Percentiles rank a stretch among this genome's conserved stretches.
Conservation (phyloP, 306 rosid species). For the Ammopiptanthus mongolicus region DNA sequence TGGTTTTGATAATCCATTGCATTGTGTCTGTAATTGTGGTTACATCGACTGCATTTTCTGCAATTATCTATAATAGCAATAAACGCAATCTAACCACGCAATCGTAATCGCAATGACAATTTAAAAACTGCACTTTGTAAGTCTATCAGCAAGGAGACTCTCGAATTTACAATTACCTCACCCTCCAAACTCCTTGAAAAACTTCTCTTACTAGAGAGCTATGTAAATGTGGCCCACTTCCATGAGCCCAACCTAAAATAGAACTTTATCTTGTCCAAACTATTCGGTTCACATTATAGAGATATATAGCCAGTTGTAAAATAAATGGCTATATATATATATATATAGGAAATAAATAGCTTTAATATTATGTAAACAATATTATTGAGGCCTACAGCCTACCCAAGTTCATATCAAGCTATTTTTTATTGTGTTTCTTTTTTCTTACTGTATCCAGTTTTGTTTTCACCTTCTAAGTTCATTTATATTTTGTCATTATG, state of each 20-base stretch:
- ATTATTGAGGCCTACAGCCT: neutral
- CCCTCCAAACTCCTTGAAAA: conserved; percentile 14
- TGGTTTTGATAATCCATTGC: too few species aligned
- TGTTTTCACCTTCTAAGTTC: neutral
- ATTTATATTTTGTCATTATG: neutral
- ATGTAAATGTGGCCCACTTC: conserved; percentile 46
- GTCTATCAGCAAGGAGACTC: conserved; percentile 15
- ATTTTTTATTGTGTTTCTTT: neutral
- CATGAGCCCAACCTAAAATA: conserved; percentile 39
- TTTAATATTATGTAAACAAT: neutral
- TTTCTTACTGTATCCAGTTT: neutral
- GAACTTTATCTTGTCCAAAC: conserved; percentile 35
- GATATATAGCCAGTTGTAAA: conserved; percentile 13
- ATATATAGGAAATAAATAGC: conserved; percentile 5
- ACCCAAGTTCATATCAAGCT: neutral
- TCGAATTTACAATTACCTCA: conserved; percentile 8
- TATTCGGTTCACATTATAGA: conserved; percentile 19
- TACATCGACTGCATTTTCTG: too few species aligned
- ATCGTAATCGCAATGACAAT: too few species aligned
- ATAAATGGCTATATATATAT: neutral
- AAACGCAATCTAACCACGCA: too few species aligned
- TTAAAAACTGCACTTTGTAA: conserved; percentile 8
- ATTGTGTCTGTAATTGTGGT: too few species aligned
- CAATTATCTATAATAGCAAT: too few species aligned
- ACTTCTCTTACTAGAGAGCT: conserved; percentile 34